Evolutionary conservation across 441 rosid species (phyloP).

Genomic region (Adansonia gregorii): DNA sequence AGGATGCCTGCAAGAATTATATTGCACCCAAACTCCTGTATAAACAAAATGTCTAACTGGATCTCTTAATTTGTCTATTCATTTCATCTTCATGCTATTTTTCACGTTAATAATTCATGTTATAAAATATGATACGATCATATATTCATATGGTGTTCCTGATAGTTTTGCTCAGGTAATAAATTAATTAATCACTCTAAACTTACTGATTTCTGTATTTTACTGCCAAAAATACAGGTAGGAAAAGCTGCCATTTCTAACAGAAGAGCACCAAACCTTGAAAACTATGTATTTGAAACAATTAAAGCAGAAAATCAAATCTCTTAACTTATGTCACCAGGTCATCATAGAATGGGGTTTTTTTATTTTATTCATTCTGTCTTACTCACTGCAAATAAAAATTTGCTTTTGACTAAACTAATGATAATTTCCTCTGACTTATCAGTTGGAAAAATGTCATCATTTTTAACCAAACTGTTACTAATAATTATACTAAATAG

Average conservation of each 20-base stretch:
- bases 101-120: too few species aligned
- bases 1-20: slow-evolving; percentile 59
- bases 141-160: too few species aligned
- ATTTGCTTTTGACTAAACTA: neutral
- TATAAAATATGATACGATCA: too few species aligned
- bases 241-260: neutral
- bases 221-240: neutral
- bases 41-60: too few species aligned
- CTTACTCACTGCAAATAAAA: neutral
- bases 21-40: neutral
- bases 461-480: neutral
- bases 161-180: too few species aligned
- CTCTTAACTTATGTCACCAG: neutral
- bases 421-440: neutral
- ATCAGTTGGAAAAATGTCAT: neutral
- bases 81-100: too few species aligned
- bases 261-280: neutral
- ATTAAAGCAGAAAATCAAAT: neutral
- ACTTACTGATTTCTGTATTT: too few species aligned
- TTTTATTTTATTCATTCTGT: neutral
- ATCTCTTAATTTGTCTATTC: too few species aligned
- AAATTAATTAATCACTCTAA: too few species aligned
- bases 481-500: neutral
- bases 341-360: neutral
- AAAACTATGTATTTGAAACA: neutral